phyloP scores from a whole-genome alignment of 202 grass and related monocot species.

The Schoenoplectus tabernaemontani region DNA sequence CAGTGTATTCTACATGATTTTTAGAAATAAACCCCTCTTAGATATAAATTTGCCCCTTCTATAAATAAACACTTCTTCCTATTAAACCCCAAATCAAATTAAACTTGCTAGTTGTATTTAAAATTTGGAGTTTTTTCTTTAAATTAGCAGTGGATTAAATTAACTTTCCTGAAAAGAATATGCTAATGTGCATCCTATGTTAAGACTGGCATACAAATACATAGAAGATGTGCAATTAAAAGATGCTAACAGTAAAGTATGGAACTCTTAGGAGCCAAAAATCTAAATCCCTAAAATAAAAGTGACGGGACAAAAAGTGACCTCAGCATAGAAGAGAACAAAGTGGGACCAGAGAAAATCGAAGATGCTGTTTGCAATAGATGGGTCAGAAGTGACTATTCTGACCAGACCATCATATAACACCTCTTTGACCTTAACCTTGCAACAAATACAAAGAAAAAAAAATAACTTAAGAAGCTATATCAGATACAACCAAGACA shows the following conservation, averaged over 20 bases:
- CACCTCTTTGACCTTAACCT: constrained; percentile 73
- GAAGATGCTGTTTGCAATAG: constrained; percentile 43
- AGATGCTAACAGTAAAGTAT: constrained; percentile 16
- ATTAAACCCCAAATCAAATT: not conserved
- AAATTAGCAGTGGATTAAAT: not conserved
- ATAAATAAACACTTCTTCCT: not conserved
- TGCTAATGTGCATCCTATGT: not conserved
- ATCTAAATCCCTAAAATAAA: not conserved
- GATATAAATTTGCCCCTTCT: not conserved
- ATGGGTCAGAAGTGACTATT: constrained; percentile 51
- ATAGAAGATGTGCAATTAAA: not conserved
- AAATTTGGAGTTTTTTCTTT: not conserved
- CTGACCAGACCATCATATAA: constrained; percentile 58
- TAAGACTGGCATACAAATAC: not conserved
- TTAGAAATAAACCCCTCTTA: not conserved
- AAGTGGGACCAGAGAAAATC: constrained; percentile 87
- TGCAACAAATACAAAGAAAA: constrained; percentile 31
- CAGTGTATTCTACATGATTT: not conserved
- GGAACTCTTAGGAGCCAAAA: not conserved
- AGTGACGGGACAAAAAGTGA: constrained; percentile 13
- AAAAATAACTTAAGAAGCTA: not conserved
- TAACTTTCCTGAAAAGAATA: not conserved
- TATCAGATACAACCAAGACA: not conserved
- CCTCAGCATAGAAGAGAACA: constrained; percentile 62
- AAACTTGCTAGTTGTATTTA: not conserved